Conservation (phyloP, 2,329 filamentous ascomycete genomes). For the Hypoxylon sp. region DNA sequence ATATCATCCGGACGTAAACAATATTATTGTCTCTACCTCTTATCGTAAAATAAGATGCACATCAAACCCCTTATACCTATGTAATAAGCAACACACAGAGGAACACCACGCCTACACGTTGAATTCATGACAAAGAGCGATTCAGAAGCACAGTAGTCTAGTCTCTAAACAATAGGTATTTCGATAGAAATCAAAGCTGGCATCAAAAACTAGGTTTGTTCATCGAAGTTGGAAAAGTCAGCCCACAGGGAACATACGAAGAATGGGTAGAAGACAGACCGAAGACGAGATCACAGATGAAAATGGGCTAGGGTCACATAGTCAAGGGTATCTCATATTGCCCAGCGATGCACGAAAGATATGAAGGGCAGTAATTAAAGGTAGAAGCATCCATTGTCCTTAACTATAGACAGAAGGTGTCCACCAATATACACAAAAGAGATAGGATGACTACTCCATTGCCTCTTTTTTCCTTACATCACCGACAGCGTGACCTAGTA, state of each 20-base stretch:
- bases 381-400: slow-evolving; percentile 18
- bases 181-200: not conserved
- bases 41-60: not conserved
- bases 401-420: not conserved
- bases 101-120: not conserved
- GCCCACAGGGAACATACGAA: not conserved
- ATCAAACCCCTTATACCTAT: not conserved
- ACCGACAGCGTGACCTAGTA: slow-evolving; percentile 21
- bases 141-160: not conserved
- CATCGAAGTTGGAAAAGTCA: not conserved
- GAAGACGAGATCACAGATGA: not conserved
- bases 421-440: slow-evolving; percentile 41
- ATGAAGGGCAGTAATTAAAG: slow-evolving; percentile 29
- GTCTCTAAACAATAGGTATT: not conserved
- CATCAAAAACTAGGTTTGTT: too few relatives aligned
- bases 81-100: not conserved
- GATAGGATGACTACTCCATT: slow-evolving; percentile 39
- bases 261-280: not conserved
- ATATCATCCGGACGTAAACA: not conserved
- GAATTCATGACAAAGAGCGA: not conserved
- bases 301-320: slow-evolving; percentile 1
- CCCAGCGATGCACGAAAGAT: slow-evolving; percentile 19
- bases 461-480: slow-evolving; percentile 33
- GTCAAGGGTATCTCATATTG: slow-evolving; percentile 35
- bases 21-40: too few relatives aligned